phyloP scores from a whole-genome alignment of 1,284 basidiomycete species.

The Trichosporon sp. region DNA sequence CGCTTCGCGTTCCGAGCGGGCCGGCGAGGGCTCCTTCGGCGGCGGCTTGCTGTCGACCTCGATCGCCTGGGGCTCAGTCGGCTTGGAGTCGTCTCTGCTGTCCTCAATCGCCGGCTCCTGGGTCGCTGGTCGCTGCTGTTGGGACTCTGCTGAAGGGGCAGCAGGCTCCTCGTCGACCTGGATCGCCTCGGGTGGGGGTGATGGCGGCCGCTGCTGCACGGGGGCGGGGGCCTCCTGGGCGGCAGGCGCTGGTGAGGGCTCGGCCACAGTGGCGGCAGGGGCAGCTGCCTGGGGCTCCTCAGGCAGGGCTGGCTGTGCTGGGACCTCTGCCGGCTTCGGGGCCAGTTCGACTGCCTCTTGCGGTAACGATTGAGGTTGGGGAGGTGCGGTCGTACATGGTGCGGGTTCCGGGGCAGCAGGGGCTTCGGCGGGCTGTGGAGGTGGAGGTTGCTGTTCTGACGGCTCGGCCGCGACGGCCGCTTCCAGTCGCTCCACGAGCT shows the following conservation, averaged over 20 bases:
- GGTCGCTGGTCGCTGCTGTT: too few species aligned
- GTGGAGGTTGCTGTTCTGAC: not conserved
- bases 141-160: not conserved
- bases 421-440: not conserved
- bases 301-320: not conserved
- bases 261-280: not conserved
- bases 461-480: conserved; percentile 3
- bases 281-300: not conserved
- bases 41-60: not conserved
- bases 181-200: not conserved
- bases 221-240: not conserved
- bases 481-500: conserved; percentile 42
- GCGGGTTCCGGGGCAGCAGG: not conserved
- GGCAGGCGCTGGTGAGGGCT: not conserved
- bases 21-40: not conserved
- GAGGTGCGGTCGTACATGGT: not conserved
- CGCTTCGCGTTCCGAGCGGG: not conserved
- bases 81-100: not conserved
- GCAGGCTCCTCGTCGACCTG: not conserved
- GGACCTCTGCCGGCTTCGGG: not conserved
- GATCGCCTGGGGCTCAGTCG: not conserved
- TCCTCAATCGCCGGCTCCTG: not conserved
- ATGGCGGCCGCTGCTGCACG: not conserved
- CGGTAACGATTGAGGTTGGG: not conserved
- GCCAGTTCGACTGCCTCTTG: not conserved